Conservation (phyloP, 1,284 basidiomycete genomes). For the Ustilago crameri region DNA sequence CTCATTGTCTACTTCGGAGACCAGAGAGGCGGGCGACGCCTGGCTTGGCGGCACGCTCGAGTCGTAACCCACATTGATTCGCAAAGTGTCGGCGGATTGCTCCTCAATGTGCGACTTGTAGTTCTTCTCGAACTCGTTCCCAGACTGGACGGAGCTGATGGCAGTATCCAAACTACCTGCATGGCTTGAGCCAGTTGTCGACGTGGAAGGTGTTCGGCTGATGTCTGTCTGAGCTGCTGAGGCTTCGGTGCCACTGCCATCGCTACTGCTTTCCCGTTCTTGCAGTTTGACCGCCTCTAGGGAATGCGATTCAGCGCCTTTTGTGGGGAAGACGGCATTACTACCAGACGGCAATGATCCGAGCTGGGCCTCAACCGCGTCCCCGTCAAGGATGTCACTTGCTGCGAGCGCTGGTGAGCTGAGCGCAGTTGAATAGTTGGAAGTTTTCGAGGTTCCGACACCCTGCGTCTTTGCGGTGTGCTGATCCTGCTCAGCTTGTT, state of each 20-base stretch:
- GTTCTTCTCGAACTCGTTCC: slow-evolving; percentile 25
- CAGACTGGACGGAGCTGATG: slow-evolving; percentile 47
- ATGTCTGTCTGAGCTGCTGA: slow-evolving; percentile 55
- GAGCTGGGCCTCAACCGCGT: slow-evolving; percentile 23
- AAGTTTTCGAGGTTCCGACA: slow-evolving; percentile 12
- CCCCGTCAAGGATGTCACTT: slow-evolving; percentile 1
- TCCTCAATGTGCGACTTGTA: slow-evolving; percentile 41
- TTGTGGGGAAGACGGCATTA: neutral
- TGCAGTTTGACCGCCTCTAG: slow-evolving; percentile 16
- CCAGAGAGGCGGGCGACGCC: slow-evolving; percentile 33
- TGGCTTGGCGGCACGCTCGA: slow-evolving; percentile 21
- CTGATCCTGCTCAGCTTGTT: slow-evolving; percentile 2
- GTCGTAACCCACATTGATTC: slow-evolving; percentile 26
- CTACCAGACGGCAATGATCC: neutral
- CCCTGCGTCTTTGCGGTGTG: neutral
- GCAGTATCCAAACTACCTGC: slow-evolving; percentile 49
- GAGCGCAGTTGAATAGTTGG: slow-evolving; percentile 28
- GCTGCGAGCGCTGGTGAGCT: slow-evolving; percentile 20
- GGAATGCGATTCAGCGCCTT: slow-evolving; percentile 1
- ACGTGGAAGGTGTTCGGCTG: slow-evolving; percentile 62
- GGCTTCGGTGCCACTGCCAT: slow-evolving; percentile 21
- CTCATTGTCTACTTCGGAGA: slow-evolving; percentile 24
- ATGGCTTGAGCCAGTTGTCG: slow-evolving; percentile 54
- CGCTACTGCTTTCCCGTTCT: slow-evolving; percentile 20
- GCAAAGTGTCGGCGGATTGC: slow-evolving; percentile 32